Percentiles rank a stretch among this genome's conserved stretches.
phyloP scores from a whole-genome alignment of 176 grass and related monocot species.

The Miscanthus lutarioriparius region DNA sequence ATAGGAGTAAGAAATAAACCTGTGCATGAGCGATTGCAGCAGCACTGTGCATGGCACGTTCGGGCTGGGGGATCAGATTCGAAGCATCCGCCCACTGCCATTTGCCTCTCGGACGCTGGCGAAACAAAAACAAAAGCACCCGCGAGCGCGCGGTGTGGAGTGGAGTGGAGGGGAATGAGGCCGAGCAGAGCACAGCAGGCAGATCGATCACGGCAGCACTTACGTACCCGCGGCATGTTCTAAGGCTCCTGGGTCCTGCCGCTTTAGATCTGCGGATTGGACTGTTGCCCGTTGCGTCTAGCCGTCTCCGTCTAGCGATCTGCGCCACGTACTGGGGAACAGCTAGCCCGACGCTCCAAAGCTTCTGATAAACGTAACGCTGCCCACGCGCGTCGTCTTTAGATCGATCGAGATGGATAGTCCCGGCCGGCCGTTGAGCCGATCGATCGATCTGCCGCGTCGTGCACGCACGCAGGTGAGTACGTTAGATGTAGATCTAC shows the following conservation, averaged over 20 bases:
- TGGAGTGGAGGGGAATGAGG: too few relatives aligned
- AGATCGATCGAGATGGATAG: neutral
- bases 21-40: neutral
- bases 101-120: neutral
- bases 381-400: neutral
- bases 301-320: neutral
- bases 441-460: neutral
- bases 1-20: neutral
- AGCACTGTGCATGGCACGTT: slow-evolving; percentile 22
- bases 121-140: neutral
- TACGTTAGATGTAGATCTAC: neutral
- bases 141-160: too few relatives aligned
- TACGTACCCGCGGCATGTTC: neutral
- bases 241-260: neutral
- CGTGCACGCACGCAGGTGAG: neutral
- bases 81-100: slow-evolving; percentile 20
- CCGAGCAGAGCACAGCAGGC: too few relatives aligned
- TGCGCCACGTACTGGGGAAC: neutral
- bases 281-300: neutral
- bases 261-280: neutral
- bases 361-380: neutral
- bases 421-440: neutral
- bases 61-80: slow-evolving; percentile 5
- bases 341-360: neutral
- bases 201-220: neutral